Percentiles rank a stretch among this genome's conserved stretches.
These are phyloP conservation scores for Tolypocladium tropicale DNA, from an alignment of 2,329 filamentous ascomycete species.

Conservation along the genomic window DNA sequence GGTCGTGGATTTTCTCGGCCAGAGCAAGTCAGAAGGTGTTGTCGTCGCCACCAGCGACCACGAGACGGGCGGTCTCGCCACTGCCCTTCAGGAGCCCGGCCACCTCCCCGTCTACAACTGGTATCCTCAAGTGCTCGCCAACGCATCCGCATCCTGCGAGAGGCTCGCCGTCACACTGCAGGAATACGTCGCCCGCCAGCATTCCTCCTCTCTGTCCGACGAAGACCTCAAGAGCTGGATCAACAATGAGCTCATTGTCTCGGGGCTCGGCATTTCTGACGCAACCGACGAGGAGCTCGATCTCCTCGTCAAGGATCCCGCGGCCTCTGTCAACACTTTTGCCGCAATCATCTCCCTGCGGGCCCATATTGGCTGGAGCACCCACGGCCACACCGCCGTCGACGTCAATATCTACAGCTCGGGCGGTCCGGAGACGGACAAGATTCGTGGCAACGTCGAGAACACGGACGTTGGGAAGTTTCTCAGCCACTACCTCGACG, in stretches of 20 bases:
- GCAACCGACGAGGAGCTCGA: conserved; percentile 61
- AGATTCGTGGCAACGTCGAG: conserved; percentile 77
- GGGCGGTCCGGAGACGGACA: conserved; percentile 49
- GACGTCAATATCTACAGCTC: conserved; percentile 96
- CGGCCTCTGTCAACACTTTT: conserved; percentile 48
- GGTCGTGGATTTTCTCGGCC: conserved; percentile 75
- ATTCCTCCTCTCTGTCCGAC: conserved; percentile 18
- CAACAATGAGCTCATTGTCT: conserved; percentile 52
- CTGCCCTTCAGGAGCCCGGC: conserved; percentile 56
- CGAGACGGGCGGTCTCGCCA: conserved; percentile 82
- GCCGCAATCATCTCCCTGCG: conserved; percentile 80
- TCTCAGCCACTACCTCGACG: conserved; percentile 63
- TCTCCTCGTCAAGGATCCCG: conserved; percentile 48
- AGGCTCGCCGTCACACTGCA: conserved; percentile 54
- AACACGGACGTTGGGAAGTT: conserved; percentile 89
- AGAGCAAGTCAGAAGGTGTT: conserved; percentile 62
- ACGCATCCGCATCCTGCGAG: conserved; percentile 68
- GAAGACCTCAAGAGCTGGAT: conserved; percentile 52
- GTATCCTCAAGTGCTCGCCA: conserved; percentile 71
- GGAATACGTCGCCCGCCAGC: conserved; percentile 39
- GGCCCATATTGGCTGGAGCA: conserved; percentile 87
- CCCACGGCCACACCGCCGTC: conserved; percentile 84
- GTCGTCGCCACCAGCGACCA: conserved; percentile 91
- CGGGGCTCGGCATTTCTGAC: conserved; percentile 69
- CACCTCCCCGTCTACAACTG: conserved; percentile 55